Evolutionary conservation across 257 asterid species (phyloP), one percentile per base, ranked within the genome.

Genomic region (Nicotiana otophora): DNA sequence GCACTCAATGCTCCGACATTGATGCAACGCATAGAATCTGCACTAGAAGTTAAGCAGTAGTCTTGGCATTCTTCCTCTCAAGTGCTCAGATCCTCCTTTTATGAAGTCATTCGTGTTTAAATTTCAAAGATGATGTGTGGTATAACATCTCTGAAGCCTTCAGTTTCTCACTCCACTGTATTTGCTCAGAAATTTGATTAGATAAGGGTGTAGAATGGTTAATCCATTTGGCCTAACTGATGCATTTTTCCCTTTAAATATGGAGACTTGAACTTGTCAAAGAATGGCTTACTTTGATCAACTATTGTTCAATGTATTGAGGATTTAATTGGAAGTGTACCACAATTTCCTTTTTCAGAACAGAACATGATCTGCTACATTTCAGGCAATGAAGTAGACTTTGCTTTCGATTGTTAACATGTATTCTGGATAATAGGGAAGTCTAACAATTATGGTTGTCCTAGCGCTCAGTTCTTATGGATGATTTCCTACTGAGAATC

Each of bases 21-120:
- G 78, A 86, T 92, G 75, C 86, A 93, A 83, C 92, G 94, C 53
- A 87, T 95, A 55, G 96, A 93, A 85, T 70, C 93, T 83, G 90
- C 98, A 19, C 88, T 95, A 4, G 86, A 92, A 89, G 97, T 84
- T 55, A 84, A 91, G 89, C 90, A 93, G 92, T 92, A 94, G 91
- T 51, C 42, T 26, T 75, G 16, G 16, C 17, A 20, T 51, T 55
- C 63, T 75, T 20, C 80, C 80, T 75, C 17, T 75, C 28, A 26
- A 75, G 62, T 28, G 26, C 63, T 51, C 0, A 14, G 36, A 72
- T 72, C 79, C 57, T 72, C 60, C 14, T 46, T 46, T 72, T 20
- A 42, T 42, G 78, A 72, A 72, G 61, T 72, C 11, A 46, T 42
- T 46, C 1, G 12, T 72, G 33, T 20, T 42, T 42, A 20, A 42